Conservation (phyloP, 2,329 filamentous ascomycete genomes). For the Talaromyces marneffei region DNA sequence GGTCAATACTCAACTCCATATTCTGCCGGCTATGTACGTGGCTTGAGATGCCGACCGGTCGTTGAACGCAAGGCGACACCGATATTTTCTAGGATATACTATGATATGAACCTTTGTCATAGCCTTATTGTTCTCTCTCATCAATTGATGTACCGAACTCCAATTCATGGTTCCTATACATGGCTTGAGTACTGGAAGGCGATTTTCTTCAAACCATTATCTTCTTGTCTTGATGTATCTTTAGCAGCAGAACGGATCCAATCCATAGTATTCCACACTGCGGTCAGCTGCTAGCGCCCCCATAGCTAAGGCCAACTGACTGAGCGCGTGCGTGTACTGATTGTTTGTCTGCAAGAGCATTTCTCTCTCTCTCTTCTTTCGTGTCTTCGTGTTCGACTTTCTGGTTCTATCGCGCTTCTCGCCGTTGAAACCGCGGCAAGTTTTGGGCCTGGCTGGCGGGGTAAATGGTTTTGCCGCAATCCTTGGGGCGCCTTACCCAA, state of each 20-base stretch:
- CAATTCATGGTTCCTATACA: no score
- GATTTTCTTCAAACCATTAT: conserved; percentile 10
- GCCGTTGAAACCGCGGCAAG: not conserved
- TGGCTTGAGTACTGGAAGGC: not conserved
- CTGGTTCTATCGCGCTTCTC: not conserved
- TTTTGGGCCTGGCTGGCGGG: conserved; percentile 2
- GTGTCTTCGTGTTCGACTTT: conserved; percentile 2
- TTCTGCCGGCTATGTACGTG: not conserved
- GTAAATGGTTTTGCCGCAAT: conserved; percentile 13
- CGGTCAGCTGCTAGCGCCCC: conserved; percentile 17
- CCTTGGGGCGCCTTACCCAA: conserved; percentile 10
- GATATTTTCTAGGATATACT: not conserved
- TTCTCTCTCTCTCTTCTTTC: conserved; percentile 10
- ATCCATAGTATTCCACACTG: conserved; percentile 16
- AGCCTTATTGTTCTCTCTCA: conserved; percentile 4
- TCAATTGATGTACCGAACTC: conserved; percentile 11
- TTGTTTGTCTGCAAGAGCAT: conserved; percentile 12
- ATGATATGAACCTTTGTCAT: conserved; percentile 11
- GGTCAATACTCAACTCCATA: not conserved
- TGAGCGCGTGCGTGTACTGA: conserved; percentile 14
- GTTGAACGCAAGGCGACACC: conserved; percentile 12
- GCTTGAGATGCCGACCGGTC: not conserved
- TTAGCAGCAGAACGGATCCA: conserved; percentile 24
- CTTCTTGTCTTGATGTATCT: conserved; percentile 23
- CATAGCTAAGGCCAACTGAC: conserved; percentile 14